Conservation (phyloP, 176 grass and related monocot species). For the Cenchrus purpureus region DNA sequence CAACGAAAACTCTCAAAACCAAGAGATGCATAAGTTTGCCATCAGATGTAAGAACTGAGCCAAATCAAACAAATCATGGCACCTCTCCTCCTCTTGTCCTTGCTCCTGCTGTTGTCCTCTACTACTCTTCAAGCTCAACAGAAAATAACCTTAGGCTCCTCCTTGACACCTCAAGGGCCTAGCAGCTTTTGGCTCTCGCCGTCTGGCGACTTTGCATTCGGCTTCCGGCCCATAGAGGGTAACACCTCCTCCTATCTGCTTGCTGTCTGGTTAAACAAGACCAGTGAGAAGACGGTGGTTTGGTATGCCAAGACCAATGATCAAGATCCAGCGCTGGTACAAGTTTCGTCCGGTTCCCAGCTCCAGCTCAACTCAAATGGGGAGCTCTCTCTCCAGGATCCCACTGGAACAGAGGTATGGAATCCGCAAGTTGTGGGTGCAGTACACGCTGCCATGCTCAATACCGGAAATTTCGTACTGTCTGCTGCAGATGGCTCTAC, state of each 20-base stretch:
- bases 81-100: neutral
- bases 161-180: too few relatives aligned
- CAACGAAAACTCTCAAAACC: too few relatives aligned
- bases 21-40: constrained; percentile 11
- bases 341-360: constrained; percentile 20
- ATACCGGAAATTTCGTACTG: constrained; percentile 57
- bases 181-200: too few relatives aligned
- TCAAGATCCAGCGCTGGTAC: neutral
- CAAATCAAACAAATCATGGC: neutral
- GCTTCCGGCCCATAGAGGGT: too few relatives aligned
- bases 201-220: too few relatives aligned
- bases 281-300: constrained; percentile 27
- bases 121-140: too few relatives aligned
- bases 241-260: constrained; percentile 33
- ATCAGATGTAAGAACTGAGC: neutral
- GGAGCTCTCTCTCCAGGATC: constrained; percentile 35
- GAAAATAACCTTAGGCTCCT: too few relatives aligned
- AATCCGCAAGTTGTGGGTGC: constrained; percentile 5
- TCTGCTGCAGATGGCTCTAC: constrained; percentile 14
- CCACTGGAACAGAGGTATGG: constrained; percentile 27
- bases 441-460: constrained; percentile 51
- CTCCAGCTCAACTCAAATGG: constrained; percentile 47
- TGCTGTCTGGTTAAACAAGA: constrained; percentile 62
- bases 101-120: too few relatives aligned
- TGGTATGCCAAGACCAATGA: constrained; percentile 49